A percentile compares a stretch with the other conserved stretches of the same genome.
Evolutionary conservation across 768 basidiomycete genomes (phyloP).

Genomic region (Rickenella mellea): DNA sequence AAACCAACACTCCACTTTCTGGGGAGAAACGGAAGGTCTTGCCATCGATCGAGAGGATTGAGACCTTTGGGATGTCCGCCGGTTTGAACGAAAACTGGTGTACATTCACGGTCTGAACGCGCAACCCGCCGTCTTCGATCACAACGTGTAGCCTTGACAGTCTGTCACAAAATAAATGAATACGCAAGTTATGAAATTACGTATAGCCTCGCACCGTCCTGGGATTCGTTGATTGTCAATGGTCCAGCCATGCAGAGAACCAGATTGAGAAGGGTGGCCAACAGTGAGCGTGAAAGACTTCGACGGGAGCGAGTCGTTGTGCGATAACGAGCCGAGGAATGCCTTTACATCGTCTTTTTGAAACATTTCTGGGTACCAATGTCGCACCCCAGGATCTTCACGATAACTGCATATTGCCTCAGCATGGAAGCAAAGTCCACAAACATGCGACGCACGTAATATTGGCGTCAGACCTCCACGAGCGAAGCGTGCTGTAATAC

Average conservation of each 20-base stretch:
- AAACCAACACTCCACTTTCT: not conserved
- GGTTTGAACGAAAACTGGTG: conserved; percentile 20
- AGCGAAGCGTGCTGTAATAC: conserved; percentile 44
- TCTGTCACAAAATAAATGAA: conserved; percentile 1
- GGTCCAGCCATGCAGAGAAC: conserved; percentile 61
- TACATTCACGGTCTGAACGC: conserved; percentile 22
- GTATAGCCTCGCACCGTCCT: conserved; percentile 46
- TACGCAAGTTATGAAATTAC: not conserved
- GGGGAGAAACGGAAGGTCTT: conserved; percentile 5
- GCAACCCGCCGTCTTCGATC: conserved; percentile 8
- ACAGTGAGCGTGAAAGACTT: conserved; percentile 63
- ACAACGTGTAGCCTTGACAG: conserved; percentile 3
- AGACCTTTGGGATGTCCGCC: conserved; percentile 8
- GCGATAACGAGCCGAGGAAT: conserved; percentile 40
- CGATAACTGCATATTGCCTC: conserved; percentile 32
- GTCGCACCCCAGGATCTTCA: conserved; percentile 53
- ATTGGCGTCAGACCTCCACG: conserved; percentile 45
- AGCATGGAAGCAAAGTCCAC: conserved; percentile 2
- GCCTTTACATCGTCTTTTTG: conserved; percentile 40
- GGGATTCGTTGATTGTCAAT: conserved; percentile 51
- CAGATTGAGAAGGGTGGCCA: conserved; percentile 57
- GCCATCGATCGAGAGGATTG: not conserved
- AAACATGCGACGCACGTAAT: conserved; percentile 31
- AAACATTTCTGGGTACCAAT: conserved; percentile 65
- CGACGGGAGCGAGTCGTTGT: conserved; percentile 5